phyloP scores from a whole-genome alignment of 2,329 filamentous ascomycete genomes.

The Verticillium dahliae region DNA sequence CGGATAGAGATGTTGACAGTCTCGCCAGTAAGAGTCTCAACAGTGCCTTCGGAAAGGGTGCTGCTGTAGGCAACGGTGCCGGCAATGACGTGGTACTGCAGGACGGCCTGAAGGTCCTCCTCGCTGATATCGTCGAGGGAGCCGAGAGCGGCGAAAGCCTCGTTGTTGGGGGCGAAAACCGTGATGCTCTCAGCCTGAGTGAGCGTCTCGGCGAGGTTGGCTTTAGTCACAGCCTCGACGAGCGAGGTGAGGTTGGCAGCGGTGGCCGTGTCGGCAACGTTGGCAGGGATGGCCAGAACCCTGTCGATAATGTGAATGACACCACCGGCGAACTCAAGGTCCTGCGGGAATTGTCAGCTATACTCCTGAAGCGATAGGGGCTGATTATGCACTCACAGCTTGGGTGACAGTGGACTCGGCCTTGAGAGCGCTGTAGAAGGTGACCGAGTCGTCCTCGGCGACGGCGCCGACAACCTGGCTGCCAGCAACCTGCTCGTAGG shows the following conservation, averaged over 20 bases:
- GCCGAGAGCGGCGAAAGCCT: slow-evolving; percentile 50
- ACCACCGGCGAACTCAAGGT: slow-evolving; percentile 46
- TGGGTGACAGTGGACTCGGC: slow-evolving; percentile 41
- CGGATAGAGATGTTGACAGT: slow-evolving; percentile 29
- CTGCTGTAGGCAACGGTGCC: slow-evolving; percentile 34
- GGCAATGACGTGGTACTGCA: slow-evolving; percentile 58
- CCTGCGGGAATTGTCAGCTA: slow-evolving; percentile 4
- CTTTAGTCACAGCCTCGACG: slow-evolving; percentile 36
- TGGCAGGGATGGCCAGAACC: slow-evolving; percentile 38
- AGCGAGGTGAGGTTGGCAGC: slow-evolving; percentile 36
- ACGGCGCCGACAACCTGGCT: slow-evolving; percentile 49
- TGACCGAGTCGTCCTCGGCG: slow-evolving; percentile 28
- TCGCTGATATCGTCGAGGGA: slow-evolving; percentile 38
- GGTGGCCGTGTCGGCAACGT: slow-evolving; percentile 31
- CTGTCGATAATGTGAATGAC: slow-evolving; percentile 46
- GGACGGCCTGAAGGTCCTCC: slow-evolving; percentile 41
- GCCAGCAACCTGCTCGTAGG: slow-evolving; percentile 51
- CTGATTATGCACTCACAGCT: slow-evolving; percentile 5
- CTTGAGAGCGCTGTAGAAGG: slow-evolving; percentile 41
- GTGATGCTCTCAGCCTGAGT: slow-evolving; percentile 37
- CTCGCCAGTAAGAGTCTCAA: slow-evolving; percentile 7
- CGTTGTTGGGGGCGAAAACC: slow-evolving; percentile 57
- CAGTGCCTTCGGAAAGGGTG: not conserved
- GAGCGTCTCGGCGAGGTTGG: slow-evolving; percentile 30
- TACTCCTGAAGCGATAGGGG: not conserved